Evolutionary conservation across 2,329 filamentous ascomycete genomes (phyloP).

Genomic region (Botryosphaeria dothidea): DNA sequence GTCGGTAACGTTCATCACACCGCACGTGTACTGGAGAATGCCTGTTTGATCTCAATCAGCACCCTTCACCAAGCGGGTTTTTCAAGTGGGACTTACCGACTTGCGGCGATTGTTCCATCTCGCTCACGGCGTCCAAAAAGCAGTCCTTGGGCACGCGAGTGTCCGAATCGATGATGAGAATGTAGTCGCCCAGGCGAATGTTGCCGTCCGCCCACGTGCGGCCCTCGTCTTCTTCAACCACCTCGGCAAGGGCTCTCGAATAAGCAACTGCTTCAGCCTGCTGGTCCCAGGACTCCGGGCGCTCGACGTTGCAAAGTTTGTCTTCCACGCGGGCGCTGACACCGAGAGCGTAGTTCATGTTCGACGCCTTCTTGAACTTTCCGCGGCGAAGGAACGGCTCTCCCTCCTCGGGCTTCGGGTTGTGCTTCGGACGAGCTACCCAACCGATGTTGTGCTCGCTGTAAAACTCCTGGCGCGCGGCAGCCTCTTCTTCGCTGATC

Average conservation of each 20-base stretch:
- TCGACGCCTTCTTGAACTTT: conserved; percentile 28
- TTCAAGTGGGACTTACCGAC: conserved; percentile 64
- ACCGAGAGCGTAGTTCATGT: conserved; percentile 67
- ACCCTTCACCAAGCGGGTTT: too few species aligned
- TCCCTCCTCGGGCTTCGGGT: conserved; percentile 14
- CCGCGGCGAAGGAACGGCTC: conserved; percentile 32
- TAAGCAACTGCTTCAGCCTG: conserved; percentile 25
- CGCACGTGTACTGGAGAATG: conserved; percentile 74
- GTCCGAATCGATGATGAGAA: conserved; percentile 67
- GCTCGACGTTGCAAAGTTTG: conserved; percentile 47
- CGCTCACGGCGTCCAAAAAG: conserved; percentile 74
- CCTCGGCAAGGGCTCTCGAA: conserved; percentile 53
- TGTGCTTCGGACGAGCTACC: conserved; percentile 49
- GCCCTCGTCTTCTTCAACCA: conserved; percentile 61
- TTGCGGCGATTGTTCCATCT: conserved; percentile 78
- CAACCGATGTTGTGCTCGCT: conserved; percentile 53
- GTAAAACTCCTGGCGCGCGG: conserved; percentile 49
- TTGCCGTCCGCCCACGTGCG: conserved; percentile 82
- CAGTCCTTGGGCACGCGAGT: conserved; percentile 77
- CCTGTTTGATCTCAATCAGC: background rate
- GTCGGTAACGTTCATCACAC: conserved; percentile 74
- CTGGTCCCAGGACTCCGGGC: conserved; percentile 35
- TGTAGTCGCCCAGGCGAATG: conserved; percentile 82
- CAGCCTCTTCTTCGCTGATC: conserved; percentile 48
- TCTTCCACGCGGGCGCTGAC: conserved; percentile 64